Percentiles rank a stretch among this genome's conserved stretches.
phyloP scores from a whole-genome alignment of 2,329 filamentous ascomycete species.

The Aspergillus pseudotamarii region DNA sequence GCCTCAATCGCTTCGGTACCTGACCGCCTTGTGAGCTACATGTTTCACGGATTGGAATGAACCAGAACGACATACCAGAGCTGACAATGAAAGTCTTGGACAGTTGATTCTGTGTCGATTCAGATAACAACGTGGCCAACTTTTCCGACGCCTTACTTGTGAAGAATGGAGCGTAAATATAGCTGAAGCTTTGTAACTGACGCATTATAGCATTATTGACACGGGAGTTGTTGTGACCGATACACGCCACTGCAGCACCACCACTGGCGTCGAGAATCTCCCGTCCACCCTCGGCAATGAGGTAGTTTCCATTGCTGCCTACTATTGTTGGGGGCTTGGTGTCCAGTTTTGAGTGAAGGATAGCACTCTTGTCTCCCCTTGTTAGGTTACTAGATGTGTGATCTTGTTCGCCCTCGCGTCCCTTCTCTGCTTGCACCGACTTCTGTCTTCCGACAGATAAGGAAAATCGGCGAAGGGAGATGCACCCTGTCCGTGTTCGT shows the following conservation, averaged over 20 bases:
- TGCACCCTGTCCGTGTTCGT: background rate
- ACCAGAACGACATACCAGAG: constrained; percentile 15
- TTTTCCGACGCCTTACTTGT: constrained; percentile 46
- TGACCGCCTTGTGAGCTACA: background rate
- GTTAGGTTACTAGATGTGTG: too few species aligned
- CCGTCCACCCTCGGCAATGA: constrained; percentile 46
- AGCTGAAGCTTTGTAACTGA: constrained; percentile 47
- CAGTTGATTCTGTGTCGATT: constrained; percentile 24
- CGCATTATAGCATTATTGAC: constrained; percentile 46
- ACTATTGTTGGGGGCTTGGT: constrained; percentile 19
- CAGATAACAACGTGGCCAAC: constrained; percentile 41
- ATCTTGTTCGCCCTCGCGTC: background rate
- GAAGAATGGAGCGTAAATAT: constrained; percentile 50
- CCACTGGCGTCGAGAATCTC: constrained; percentile 50
- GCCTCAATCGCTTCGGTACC: constrained; percentile 50
- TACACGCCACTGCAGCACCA: constrained; percentile 52
- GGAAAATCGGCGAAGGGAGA: background rate
- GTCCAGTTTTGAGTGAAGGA: constrained; percentile 20
- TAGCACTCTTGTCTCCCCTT: background rate
- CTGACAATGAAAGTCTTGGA: constrained; percentile 25
- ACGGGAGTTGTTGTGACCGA: constrained; percentile 49
- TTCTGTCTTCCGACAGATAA: background rate
- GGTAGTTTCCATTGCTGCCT: constrained; percentile 41
- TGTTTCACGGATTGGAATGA: background rate
- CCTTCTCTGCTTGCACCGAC: background rate